Evolutionary conservation across 805 yeast species (phyloP), one percentile per base, ranked within the genome.

Genomic region (Groenewaldozyma salmanticensis): DNA sequence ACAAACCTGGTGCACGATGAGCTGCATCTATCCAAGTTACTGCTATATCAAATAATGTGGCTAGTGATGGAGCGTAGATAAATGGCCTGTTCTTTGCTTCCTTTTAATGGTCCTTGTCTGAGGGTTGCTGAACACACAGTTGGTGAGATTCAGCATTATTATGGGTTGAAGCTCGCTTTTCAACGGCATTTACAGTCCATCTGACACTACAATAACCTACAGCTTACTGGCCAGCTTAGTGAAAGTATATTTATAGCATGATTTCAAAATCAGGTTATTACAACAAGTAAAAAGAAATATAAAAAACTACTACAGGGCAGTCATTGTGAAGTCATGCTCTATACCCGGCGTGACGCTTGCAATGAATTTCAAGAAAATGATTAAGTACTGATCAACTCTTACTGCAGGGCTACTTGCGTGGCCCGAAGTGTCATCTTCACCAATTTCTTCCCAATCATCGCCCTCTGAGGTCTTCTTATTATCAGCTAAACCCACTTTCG

Each of bases 291-390:
- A n/a, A n/a, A n/a, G n/a, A 2, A n/a, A 11, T 35, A 33, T 33
- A 19, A 13, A 33, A n/a, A 33, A n/a, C 13, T 33, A 18, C 21
- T 19, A 64, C 27, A 63, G 75, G 1, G 95, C 96, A 59, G 87
- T 88, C 96, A 90, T 92, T n/a, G 98, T 92, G 58, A 87, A 87
- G 54, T 92, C 98, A 61, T 90, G 94, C 64, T 90, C 95, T 42
- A 92, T 88, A 15, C 96, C 95, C 0, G 98, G 98, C 1, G 95
- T 88, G 5, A 92, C 97, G 65, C 96, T 85, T 5, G 96, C 83
- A 37, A 92, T 90, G 56, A 92, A 92, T 63, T 92, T 92, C 54
- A 92, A 70, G 59, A 92, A 92, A 13, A 90, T 80, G 29, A 92
- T 71, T 49, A 92, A 64, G 58, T 92, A 92, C 57, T 88, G 96